These are phyloP conservation scores for Diaporthe ampelina DNA, from an alignment of 2,329 filamentous ascomycete species.

Conservation along the genomic window DNA sequence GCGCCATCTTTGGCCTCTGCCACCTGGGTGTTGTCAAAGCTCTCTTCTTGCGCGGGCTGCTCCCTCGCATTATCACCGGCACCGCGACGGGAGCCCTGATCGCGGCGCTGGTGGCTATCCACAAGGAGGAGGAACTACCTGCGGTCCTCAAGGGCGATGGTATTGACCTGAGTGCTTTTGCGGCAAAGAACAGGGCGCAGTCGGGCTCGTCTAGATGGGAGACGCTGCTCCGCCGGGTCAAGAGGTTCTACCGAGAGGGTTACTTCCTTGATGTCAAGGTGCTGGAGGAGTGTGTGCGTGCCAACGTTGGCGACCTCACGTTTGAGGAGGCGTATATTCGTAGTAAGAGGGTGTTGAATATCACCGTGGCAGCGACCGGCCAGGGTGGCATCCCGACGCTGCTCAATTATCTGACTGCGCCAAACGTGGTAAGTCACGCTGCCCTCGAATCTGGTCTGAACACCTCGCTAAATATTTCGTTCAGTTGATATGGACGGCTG, in stretches of 20 bases:
- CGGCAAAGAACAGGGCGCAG: conserved; percentile 54
- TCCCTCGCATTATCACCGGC: conserved; percentile 92
- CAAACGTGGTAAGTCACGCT: conserved; percentile 81
- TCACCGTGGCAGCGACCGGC: conserved; percentile 84
- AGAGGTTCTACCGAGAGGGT: conserved; percentile 80
- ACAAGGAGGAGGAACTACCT: conserved; percentile 87
- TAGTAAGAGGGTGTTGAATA: conserved; percentile 90
- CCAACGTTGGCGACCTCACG: conserved; percentile 89
- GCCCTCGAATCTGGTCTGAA: neutral
- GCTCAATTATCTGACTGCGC: conserved; percentile 92
- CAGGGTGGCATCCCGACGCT: conserved; percentile 84
- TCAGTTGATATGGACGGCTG: conserved; percentile 84
- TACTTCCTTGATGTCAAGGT: conserved; percentile 88
- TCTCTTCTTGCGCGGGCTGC: conserved; percentile 81
- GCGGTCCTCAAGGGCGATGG: conserved; percentile 81
- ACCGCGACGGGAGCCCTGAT: conserved; percentile 92
- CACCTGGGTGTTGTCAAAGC: conserved; percentile 93
- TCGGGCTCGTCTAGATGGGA: conserved; percentile 61
- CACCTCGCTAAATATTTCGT: neutral
- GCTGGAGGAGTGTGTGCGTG: conserved; percentile 85
- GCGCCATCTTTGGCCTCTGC: conserved; percentile 91
- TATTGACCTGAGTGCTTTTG: conserved; percentile 87
- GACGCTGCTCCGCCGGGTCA: conserved; percentile 76
- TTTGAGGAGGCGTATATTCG: conserved; percentile 93
- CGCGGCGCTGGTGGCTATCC: conserved; percentile 87